Evolutionary conservation across 2,329 filamentous ascomycete genomes (phyloP).

Genomic region (Aureobasidium lini): DNA sequence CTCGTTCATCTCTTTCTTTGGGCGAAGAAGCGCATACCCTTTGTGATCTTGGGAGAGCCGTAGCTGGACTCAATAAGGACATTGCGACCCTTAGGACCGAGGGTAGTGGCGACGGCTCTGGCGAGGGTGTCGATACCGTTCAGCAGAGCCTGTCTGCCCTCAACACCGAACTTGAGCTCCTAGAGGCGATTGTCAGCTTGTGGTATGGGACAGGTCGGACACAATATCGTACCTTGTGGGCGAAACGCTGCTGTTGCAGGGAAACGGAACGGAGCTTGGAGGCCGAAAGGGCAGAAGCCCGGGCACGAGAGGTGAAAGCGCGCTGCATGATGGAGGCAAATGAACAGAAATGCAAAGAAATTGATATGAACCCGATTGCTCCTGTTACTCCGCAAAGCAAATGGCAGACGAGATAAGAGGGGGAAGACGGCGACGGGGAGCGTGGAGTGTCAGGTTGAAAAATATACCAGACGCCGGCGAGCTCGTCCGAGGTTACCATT

Average conservation of each 20-base stretch:
- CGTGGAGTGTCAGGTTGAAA: slow-evolving; percentile 2
- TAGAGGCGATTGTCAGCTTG: slow-evolving; percentile 32
- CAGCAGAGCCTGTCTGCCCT: slow-evolving; percentile 80
- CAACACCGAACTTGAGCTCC: slow-evolving; percentile 98
- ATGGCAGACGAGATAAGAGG: slow-evolving; percentile 4
- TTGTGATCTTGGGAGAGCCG: slow-evolving; percentile 98
- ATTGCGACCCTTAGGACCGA: slow-evolving; percentile 97
- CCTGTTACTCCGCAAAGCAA: slow-evolving; percentile 15
- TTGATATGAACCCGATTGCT: slow-evolving; percentile 2
- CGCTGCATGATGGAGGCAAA: slow-evolving; percentile 66
- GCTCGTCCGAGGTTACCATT: slow-evolving; percentile 7
- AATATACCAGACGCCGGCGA: slow-evolving; percentile 1
- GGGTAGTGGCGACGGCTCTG: slow-evolving; percentile 89
- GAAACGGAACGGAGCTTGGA: slow-evolving; percentile 42
- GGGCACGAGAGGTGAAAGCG: slow-evolving; percentile 72
- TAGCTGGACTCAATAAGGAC: slow-evolving; percentile 98
- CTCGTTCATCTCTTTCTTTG: not conserved
- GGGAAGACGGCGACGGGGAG: not conserved
- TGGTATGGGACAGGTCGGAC: slow-evolving; percentile 19
- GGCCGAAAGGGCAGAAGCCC: slow-evolving; percentile 72
- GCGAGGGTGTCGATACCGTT: slow-evolving; percentile 94
- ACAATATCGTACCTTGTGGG: slow-evolving; percentile 72
- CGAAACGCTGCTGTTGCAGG: slow-evolving; percentile 87
- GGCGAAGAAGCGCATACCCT: slow-evolving; percentile 56
- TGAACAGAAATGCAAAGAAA: slow-evolving; percentile 5